A percentile compares a stretch with the other conserved stretches of the same genome.
phyloP scores from a whole-genome alignment of 768 basidiomycete genomes.

The Tulasnella sp. region DNA sequence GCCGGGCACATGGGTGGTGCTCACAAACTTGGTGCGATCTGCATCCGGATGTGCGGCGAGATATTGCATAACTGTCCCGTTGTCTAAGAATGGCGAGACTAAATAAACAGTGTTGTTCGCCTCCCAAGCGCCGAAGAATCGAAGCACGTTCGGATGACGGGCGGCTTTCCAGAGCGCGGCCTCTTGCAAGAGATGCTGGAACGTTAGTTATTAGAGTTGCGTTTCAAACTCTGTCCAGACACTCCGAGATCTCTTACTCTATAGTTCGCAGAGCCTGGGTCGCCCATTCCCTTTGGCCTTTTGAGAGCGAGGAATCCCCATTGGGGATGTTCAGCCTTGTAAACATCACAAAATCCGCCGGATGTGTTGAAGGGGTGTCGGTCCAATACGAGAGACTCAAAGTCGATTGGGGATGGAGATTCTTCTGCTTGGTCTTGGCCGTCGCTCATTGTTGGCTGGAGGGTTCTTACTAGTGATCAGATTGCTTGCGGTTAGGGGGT shows the following conservation, averaged over 20 bases:
- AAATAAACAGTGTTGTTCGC: not conserved
- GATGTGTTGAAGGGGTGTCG: not conserved
- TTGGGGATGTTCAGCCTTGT: not conserved
- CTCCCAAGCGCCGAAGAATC: not conserved
- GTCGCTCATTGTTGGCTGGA: too few relatives aligned
- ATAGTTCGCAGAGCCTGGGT: not conserved
- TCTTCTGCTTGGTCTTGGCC: not conserved
- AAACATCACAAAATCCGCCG: not conserved
- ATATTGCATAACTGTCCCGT: not conserved
- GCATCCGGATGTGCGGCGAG: not conserved
- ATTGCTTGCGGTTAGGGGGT: too few relatives aligned
- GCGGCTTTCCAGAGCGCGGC: not conserved
- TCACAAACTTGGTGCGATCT: not conserved
- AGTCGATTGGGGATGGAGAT: not conserved
- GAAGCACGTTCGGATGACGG: not conserved
- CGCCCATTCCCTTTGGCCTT: not conserved
- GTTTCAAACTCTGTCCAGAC: not conserved
- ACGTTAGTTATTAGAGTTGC: not conserved
- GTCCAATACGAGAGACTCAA: not conserved
- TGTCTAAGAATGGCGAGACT: not conserved
- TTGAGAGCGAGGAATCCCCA: not conserved
- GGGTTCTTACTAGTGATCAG: too few relatives aligned
- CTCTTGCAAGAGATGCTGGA: not conserved
- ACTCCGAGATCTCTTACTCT: not conserved
- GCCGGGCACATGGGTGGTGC: not conserved